Evolutionary conservation across 208 protist species (phyloP).

Genomic region (Leishmania martiniquensis): DNA sequence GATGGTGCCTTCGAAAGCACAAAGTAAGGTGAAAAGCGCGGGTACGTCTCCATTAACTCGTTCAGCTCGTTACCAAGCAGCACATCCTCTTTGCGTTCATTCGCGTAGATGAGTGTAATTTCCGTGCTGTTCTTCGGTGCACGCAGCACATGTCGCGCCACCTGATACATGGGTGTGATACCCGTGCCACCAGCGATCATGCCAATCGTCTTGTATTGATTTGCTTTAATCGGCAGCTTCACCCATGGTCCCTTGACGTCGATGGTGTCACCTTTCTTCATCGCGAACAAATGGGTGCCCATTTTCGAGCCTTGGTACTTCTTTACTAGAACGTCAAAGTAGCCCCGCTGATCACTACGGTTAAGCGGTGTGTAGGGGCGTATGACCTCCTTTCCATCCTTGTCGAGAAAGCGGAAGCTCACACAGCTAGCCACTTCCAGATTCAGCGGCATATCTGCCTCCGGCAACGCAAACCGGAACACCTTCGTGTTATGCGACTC

Average conservation of each 20-base stretch:
- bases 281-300: slow-evolving; percentile 86
- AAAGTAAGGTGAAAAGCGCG: slow-evolving; percentile 93
- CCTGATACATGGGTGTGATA: slow-evolving; percentile 95
- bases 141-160: slow-evolving; percentile 78
- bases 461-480: slow-evolving; percentile 86
- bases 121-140: slow-evolving; percentile 87
- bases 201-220: slow-evolving; percentile 92
- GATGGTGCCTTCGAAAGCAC: slow-evolving; percentile 88
- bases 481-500: slow-evolving; percentile 90
- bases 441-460: slow-evolving; percentile 82
- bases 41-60: slow-evolving; percentile 85
- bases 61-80: slow-evolving; percentile 94
- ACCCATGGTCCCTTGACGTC: slow-evolving; percentile 92
- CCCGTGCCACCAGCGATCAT: slow-evolving; percentile 95
- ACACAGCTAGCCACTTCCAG: slow-evolving; percentile 83
- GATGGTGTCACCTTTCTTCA: slow-evolving; percentile 93
- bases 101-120: slow-evolving; percentile 91
- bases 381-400: slow-evolving; percentile 80
- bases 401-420: slow-evolving; percentile 68
- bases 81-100: slow-evolving; percentile 93
- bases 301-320: slow-evolving; percentile 91
- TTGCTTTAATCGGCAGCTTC: slow-evolving; percentile 87
- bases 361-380: slow-evolving; percentile 91
- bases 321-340: slow-evolving; percentile 92
- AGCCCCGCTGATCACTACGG: slow-evolving; percentile 79